Base-by-base conservation (phyloP, 768 basidiomycete species). In the Tricholoma hemisulphureum region DNA sequence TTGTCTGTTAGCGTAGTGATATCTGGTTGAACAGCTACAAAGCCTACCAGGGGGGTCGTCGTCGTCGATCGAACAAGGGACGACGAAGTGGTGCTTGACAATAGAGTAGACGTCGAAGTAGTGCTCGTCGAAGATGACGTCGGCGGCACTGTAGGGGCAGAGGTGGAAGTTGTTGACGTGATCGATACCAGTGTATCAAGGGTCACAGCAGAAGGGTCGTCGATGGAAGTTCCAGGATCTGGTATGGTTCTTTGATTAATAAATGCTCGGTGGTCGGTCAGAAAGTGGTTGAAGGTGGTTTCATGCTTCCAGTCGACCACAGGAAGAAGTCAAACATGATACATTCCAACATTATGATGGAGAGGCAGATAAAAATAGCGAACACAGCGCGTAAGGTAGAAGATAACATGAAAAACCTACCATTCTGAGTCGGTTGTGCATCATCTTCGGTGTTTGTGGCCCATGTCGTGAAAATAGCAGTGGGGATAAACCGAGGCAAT, bases 401-500 rank as follows among this genome's bases (percentile, higher is more conserved):
- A 14, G 13, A 24, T 20, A 41, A 41, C 7, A 21, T 41, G 39
- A 14, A 16, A n/a, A 9, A 48, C 46, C n/a, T 28, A 48, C 46
- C 26, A 29, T 13, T 16, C 26, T 14, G 2, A 49, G 4, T 49
- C 3, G 26, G 14, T 58, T 37, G 31, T 58, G 56, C 16, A n/a
- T n/a, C n/a, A n/a, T 28, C 51, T 35, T 24, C 35, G 8, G 45
- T 45, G 39, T 29, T 53, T 14, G 53, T 31, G 4, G 45, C 51
- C 45, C 18, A 58, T 56, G 20, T 54, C 14, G 63, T 56, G 51
- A 58, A 65, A 8, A 32, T 5, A n/a, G 53, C 58, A 14, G 64
- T 65, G 2, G 66, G 66, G 31, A 59, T 62, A 46, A 62, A 67
- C 8, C 64, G 60, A 46, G 61, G 32, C 28, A 66, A 59, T 18